phyloP scores from a whole-genome alignment of 2,329 filamentous ascomycete species.

The Fusarium sp. region DNA sequence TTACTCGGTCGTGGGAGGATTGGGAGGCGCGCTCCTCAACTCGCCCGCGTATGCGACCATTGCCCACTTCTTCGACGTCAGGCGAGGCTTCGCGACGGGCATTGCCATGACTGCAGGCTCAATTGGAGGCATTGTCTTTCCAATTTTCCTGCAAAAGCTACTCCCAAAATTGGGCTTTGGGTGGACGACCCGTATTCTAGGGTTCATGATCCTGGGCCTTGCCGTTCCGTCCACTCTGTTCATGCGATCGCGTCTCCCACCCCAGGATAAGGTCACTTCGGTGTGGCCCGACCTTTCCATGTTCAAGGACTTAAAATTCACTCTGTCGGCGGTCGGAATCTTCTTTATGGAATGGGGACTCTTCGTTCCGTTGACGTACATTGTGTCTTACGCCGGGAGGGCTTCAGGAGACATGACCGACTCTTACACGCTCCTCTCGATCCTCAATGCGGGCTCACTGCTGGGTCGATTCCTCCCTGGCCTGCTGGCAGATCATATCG shows the following conservation, averaged over 20 bases:
- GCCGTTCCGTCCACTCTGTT: constrained; percentile 64
- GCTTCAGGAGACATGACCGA: constrained; percentile 39
- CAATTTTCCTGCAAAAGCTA: constrained; percentile 63
- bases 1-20: constrained; percentile 80
- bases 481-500: constrained; percentile 80
- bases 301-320: constrained; percentile 73
- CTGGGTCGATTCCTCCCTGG: constrained; percentile 85
- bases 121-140: constrained; percentile 78
- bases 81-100: constrained; percentile 84
- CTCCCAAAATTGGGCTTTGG: constrained; percentile 64
- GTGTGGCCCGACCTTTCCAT: constrained; percentile 73
- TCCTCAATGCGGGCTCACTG: constrained; percentile 85
- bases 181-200: constrained; percentile 66
- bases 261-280: constrained; percentile 54
- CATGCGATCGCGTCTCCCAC: constrained; percentile 69
- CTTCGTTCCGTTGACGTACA: constrained; percentile 83
- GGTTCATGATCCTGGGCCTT: constrained; percentile 65
- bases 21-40: constrained; percentile 83
- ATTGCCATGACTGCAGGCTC: constrained; percentile 82
- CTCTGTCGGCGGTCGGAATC: constrained; percentile 73
- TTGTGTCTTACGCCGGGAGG: constrained; percentile 78
- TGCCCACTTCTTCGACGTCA: constrained; percentile 83
- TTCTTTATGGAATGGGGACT: constrained; percentile 81
- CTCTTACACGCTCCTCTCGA: constrained; percentile 81
- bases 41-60: constrained; percentile 83